Evolutionary conservation across 164 flowering plant species (phyloP), one percentile per base, ranked within the genome.

Genomic region (Taxillus chinensis): DNA sequence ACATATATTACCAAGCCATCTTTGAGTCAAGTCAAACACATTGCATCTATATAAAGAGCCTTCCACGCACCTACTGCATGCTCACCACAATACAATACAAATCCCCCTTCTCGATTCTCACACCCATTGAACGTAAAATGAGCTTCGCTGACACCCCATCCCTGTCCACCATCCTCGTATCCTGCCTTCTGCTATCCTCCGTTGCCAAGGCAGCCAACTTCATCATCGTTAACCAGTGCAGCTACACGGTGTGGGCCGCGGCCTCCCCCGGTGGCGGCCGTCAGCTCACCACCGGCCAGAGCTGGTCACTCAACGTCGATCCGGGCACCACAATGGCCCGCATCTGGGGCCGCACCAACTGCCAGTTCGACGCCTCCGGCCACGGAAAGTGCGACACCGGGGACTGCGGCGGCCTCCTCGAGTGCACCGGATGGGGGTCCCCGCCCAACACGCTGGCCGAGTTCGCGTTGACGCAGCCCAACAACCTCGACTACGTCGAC

Each of bases 381-480:
- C 13, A 9, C 4, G 59, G 41, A 0, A 42, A 7, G 9, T 71
- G 71, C 43, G 48, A 64, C 7, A 71, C 74, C 9, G 74, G 70
- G 11, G 74, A 71, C 61, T 71, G 74, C 39, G 43, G 37, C 17
- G 70, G 74, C 0, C 14, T 17, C 3, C 71, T 71, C 3, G 2
- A 64, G 2, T 71, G 74, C 61, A 40, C n/a, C 13, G 55, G 38
- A 27, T 49, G 5, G 6, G 74, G 71, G 6, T 0, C 38, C 14
- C 62, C 71, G 0, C 74, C 74, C 10, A 67, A 67, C 59, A 67
- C 71, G 39, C 14, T 71, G 11, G 75, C 68, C 7, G 75, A 72
- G 57, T 72, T 45, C 48, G 71, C 71, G 2, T 40, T 71, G 5
- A 68, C 64, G 54, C 68, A 70, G 37, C 68, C 62, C 67, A 52